A percentile compares a stretch with the other conserved stretches of the same genome.
phyloP scores from a whole-genome alignment of 768 basidiomycete species.

The Pisolithus orientalis region DNA sequence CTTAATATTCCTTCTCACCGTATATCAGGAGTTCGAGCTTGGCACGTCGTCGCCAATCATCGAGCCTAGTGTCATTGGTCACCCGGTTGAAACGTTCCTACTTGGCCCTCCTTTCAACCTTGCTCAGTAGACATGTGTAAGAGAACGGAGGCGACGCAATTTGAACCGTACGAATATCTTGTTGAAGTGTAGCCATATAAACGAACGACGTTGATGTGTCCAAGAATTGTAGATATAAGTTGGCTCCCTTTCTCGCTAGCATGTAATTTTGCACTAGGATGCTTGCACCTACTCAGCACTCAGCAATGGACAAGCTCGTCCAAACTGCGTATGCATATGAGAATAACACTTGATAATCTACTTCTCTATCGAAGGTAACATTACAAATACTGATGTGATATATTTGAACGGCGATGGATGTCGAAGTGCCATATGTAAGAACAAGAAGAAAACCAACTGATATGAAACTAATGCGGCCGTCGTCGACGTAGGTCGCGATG shows the following conservation, averaged over 20 bases:
- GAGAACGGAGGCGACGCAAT: not conserved
- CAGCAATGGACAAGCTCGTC: too few species aligned
- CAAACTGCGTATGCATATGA: not conserved
- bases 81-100: constrained; percentile 19
- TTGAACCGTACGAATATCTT: not conserved
- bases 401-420: not conserved
- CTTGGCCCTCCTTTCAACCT: constrained; percentile 27
- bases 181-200: not conserved
- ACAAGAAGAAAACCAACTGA: constrained; percentile 1
- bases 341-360: not conserved
- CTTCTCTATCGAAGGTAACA: too few species aligned
- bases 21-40: constrained; percentile 6
- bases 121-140: constrained; percentile 7
- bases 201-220: not conserved
- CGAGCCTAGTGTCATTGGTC: constrained; percentile 10
- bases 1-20: constrained; percentile 2
- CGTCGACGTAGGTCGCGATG: constrained; percentile 19
- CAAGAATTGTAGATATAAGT: too few species aligned
- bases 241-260: too few species aligned
- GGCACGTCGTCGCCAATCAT: constrained; percentile 24
- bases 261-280: too few species aligned
- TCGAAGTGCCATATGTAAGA: not conserved
- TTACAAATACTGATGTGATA: not conserved
- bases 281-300: too few species aligned
- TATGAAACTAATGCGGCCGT: constrained; percentile 8